These are phyloP conservation scores for Deinandra increscens DNA, from an alignment of 129 eudicot genomes.

Conservation along the genomic window DNA sequence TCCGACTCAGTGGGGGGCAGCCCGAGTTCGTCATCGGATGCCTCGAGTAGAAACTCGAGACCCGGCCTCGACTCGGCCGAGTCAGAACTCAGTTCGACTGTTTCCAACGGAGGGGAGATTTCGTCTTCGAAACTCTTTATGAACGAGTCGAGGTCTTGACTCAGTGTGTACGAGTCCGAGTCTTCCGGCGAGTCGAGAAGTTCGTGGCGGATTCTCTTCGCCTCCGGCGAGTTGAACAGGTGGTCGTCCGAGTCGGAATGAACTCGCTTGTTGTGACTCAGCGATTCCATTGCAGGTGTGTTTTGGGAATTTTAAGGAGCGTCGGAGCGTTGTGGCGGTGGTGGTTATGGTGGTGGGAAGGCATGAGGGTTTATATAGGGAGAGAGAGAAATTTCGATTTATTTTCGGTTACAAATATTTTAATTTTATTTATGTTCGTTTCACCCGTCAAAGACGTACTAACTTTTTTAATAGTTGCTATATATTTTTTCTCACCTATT, in stretches of 20 bases:
- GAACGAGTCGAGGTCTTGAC: conserved; percentile 74
- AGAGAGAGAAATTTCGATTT: too few relatives aligned
- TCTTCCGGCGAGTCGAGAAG: conserved; percentile 51
- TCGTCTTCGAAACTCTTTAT: conserved; percentile 75
- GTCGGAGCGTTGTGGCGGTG: too few relatives aligned
- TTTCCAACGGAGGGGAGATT: conserved; percentile 33
- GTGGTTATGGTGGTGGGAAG: too few relatives aligned
- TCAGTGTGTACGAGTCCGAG: conserved; percentile 32
- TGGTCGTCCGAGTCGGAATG: conserved; percentile 48
- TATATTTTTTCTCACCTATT: too few relatives aligned
- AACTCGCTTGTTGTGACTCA: conserved; percentile 26
- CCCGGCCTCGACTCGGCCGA: conserved; percentile 56
- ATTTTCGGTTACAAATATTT: too few relatives aligned
- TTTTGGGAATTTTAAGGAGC: background rate
- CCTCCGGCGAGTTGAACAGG: conserved; percentile 45
- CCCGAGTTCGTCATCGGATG: conserved; percentile 63
- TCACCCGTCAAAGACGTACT: too few relatives aligned
- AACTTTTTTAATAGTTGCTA: too few relatives aligned
- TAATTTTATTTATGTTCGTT: too few relatives aligned
- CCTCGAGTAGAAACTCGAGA: conserved; percentile 49
- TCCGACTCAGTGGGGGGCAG: conserved; percentile 54
- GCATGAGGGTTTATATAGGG: too few relatives aligned
- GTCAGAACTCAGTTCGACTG: conserved; percentile 34
- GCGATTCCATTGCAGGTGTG: conserved; percentile 34
- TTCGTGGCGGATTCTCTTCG: conserved; percentile 48